Evolutionary conservation across 1,284 basidiomycete genomes (phyloP), one percentile per base, ranked within the genome.

Genomic region (Ceratobasidium sp.): DNA sequence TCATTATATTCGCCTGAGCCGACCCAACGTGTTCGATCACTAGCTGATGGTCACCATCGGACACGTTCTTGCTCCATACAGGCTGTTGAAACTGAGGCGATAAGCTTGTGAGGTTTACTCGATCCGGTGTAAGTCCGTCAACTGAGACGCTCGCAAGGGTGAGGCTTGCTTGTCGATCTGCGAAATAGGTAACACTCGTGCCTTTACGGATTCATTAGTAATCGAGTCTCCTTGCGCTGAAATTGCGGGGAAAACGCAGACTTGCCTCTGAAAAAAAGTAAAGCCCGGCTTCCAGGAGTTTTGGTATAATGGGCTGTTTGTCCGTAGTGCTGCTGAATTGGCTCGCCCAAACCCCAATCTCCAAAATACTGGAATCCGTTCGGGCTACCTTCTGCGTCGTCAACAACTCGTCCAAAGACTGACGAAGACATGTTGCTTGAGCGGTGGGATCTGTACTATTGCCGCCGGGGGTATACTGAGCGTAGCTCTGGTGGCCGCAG

Each of bases 1-100:
- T 65, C 71, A 75, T 75, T 48, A 75, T 75, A 28, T 42, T 66
- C 4, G 61, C 56, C 20, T 52, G 23, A 17, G 38, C 6, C 0
- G 71, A 46, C 13, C 71, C 71, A n/a, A 44, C 48, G 44, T 75
- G 71, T 56, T 46, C 40, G 48, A 75, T 75, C 9, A 75, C 71
- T 4, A 75, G n/a, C 44, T 75, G 71, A 50, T 75, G 71, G 50
- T 75, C 71, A 9, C 71, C 71, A 40, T 65, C 71, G 2, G 71
- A 26, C 15, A 75, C 15, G n/a, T 75, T 75, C 50, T 75, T 75
- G 50, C 20, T 54, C 71, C 71, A 75, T 40, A 75, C 71, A 7
- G 48, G 71, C 26, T 75, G 71, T 20, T 42, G 42, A 17, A 54
- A 52, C 20, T 38, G 26, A 17, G 61, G 10, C 2, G 28, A 54